Base-by-base conservation (phyloP, 768 basidiomycete species). In the Tricholoma sp. region DNA sequence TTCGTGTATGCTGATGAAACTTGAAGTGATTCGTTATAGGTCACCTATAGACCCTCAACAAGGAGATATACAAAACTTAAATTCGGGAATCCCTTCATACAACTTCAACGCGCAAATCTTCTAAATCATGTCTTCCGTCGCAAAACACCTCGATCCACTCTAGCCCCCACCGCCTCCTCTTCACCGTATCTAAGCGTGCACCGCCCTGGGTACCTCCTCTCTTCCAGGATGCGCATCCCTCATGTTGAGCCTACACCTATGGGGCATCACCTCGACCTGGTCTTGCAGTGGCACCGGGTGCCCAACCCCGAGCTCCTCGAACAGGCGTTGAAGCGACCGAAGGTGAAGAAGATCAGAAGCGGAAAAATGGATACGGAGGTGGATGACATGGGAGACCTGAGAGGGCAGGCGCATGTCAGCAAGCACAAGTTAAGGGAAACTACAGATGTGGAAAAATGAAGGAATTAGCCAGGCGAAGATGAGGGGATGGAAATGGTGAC, bases 381-480 rank as follows among this genome's bases (percentile, higher is more conserved):
- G 65, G 96, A 99, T 76, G 93, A 91, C 72, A 97, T 98, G 96
- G 97, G 97, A 56, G 92, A 99, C 69, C 71, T 94, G 72, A 82
- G 96, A 65, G 97, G 95, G 45, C 80, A 84, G 57, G 83, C 98
- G 27, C 95, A 98, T 71, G 72, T 98, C 55, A 90, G 76, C 57
- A 91, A 84, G 71, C 96, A 99, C n/a, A 76, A 92, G 98, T 73
- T 69, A 98, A 64, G 73, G 71, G 62, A 89, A 82, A 75, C 66
- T 98, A 72, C 94, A 97, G 79, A 86, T 86, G 57, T 81, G 94
- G 67, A 97, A 97, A 80, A n/a, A n/a, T n/a, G n/a, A n/a, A n/a
- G n/a, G n/a, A n/a, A n/a, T n/a, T n/a, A n/a, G n/a, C n/a, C n/a
- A n/a, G n/a, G n/a, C n/a, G n/a, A n/a, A n/a, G n/a, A 96, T 98